A percentile compares a stretch with the other conserved stretches of the same genome.
phyloP scores from a whole-genome alignment of 2,329 filamentous ascomycete genomes.

The Talaromyces sp. region DNA sequence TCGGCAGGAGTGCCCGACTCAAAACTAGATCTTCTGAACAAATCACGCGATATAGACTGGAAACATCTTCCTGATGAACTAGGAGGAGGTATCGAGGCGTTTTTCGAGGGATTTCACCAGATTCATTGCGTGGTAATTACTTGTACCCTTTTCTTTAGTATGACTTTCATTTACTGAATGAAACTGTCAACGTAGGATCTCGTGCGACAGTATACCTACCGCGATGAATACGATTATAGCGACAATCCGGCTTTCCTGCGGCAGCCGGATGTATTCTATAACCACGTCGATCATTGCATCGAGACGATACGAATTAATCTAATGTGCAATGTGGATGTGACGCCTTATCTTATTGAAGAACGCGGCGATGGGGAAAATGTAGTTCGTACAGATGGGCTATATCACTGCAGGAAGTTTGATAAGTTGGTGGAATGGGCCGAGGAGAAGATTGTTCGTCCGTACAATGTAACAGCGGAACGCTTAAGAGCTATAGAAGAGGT shows the following conservation, averaged over 20 bases:
- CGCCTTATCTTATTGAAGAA: slow-evolving; percentile 2
- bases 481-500: slow-evolving; percentile 1
- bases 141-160: not conserved
- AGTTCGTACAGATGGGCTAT: not conserved
- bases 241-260: not conserved
- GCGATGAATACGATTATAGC: slow-evolving; percentile 4
- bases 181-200: not conserved
- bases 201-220: slow-evolving; percentile 1
- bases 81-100: slow-evolving; percentile 1
- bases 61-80: not conserved
- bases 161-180: not conserved
- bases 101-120: slow-evolving; percentile 4
- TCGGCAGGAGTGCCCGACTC: slow-evolving; percentile 1
- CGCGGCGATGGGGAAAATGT: not conserved
- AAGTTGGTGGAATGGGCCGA: not conserved
- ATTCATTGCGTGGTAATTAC: slow-evolving; percentile 1
- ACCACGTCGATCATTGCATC: slow-evolving; percentile 2
- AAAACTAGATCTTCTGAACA: slow-evolving; percentile 1
- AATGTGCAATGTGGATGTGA: slow-evolving; percentile 1
- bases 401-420: slow-evolving; percentile 2
- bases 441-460: not conserved
- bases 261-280: not conserved
- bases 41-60: not conserved
- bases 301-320: slow-evolving; percentile 1
- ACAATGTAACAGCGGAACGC: slow-evolving; percentile 2